These are phyloP conservation scores for Hansenula sp. DNA, from an alignment of 1,139 yeast species.

Conservation along the genomic window DNA sequence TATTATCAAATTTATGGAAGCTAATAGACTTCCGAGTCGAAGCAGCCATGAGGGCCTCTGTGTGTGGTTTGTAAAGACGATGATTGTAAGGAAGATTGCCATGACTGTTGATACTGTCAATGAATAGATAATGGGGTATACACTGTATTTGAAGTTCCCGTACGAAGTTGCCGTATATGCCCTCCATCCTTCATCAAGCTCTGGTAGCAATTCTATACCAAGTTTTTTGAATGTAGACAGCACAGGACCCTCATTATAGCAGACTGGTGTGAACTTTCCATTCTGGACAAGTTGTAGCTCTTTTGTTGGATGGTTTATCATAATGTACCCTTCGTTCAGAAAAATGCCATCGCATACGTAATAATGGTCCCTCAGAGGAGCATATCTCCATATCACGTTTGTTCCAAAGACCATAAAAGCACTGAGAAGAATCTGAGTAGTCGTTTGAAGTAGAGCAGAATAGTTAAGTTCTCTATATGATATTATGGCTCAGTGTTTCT, in stretches of 20 bases:
- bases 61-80: constrained; percentile 58
- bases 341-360: constrained; percentile 16
- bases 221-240: constrained; percentile 26
- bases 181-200: constrained; percentile 24
- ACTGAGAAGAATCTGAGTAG: too few species aligned
- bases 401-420: constrained; percentile 18
- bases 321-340: constrained; percentile 10
- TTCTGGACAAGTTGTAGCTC: constrained; percentile 2
- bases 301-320: constrained; percentile 4
- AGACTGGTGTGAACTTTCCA: constrained; percentile 15
- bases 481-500: too few species aligned
- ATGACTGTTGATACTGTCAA: constrained; percentile 63
- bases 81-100: constrained; percentile 57
- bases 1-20: constrained; percentile 50
- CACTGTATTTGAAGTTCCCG: constrained; percentile 51
- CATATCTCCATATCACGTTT: constrained; percentile 21
- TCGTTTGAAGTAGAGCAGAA: too few species aligned
- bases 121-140: constrained; percentile 59
- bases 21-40: constrained; percentile 40
- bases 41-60: constrained; percentile 48
- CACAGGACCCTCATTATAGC: constrained; percentile 26
- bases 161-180: constrained; percentile 8
- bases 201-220: constrained; percentile 19
- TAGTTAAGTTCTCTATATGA: too few species aligned
- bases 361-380: constrained; percentile 10